Conservation (phyloP, 129 eudicot genomes). For the Artemisia argyi region DNA sequence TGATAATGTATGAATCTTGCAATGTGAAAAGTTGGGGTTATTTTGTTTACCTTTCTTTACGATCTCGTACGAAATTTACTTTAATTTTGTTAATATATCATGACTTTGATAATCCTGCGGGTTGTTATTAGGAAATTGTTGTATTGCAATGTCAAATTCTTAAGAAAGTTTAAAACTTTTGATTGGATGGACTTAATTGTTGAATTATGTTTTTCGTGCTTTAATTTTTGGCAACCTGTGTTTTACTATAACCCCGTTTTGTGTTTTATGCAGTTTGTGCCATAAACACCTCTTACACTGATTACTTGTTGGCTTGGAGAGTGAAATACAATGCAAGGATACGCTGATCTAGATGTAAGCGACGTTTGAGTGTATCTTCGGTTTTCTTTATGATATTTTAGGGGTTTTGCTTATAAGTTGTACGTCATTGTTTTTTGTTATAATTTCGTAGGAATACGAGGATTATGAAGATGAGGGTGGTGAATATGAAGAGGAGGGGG, state of each 20-base stretch:
- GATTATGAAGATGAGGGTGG: slow-evolving; percentile 66
- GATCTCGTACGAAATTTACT: slow-evolving; percentile 5
- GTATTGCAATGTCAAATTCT: not conserved
- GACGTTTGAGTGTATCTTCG: not conserved
- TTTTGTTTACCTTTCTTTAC: slow-evolving; percentile 8
- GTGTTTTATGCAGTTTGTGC: slow-evolving; percentile 17
- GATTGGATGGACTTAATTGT: not conserved
- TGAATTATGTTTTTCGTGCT: not conserved
- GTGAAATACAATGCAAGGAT: slow-evolving; percentile 52
- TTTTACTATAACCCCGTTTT: not conserved
- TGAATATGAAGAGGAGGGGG: slow-evolving; percentile 51
- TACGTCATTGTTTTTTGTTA: slow-evolving; percentile 1
- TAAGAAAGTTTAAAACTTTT: not conserved
- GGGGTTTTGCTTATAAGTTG: not conserved
- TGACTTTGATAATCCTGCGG: slow-evolving; percentile 2
- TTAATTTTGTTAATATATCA: not conserved
- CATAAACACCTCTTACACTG: not conserved
- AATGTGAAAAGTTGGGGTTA: no score
- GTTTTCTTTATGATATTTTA: not conserved
- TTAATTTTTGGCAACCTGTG: slow-evolving; percentile 7
- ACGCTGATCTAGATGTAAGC: slow-evolving; percentile 67
- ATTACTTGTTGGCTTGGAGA: not conserved
- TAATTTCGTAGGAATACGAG: slow-evolving; percentile 52
- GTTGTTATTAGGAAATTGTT: slow-evolving; percentile 15
- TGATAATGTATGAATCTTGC: no score